phyloP scores from a whole-genome alignment of 345 rosid species.

The Populus tremula region DNA sequence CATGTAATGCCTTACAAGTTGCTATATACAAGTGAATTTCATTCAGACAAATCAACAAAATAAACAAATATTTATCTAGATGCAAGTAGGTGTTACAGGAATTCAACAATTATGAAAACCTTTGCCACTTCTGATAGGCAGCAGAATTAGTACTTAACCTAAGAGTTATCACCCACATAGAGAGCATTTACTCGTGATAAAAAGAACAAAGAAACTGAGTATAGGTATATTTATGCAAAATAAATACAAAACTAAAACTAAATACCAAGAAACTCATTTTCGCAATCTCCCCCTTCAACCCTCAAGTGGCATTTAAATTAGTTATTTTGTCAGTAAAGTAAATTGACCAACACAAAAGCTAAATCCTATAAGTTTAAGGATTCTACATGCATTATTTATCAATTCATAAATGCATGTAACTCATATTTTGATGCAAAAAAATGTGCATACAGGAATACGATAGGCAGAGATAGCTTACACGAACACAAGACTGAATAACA shows the following conservation, averaged over 20 bases:
- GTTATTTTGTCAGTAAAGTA: neutral
- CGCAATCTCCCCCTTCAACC: neutral
- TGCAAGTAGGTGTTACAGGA: neutral
- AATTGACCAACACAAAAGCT: neutral
- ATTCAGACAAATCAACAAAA: too few relatives aligned
- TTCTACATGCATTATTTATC: too few relatives aligned
- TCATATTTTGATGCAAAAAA: neutral
- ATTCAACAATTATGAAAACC: neutral
- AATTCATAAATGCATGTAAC: too few relatives aligned
- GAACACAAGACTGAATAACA: constrained; percentile 56
- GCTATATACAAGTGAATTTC: neutral
- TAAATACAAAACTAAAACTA: too few relatives aligned
- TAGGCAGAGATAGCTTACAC: constrained; percentile 34
- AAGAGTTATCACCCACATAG: too few relatives aligned
- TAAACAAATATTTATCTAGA: neutral
- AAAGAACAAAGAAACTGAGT: too few relatives aligned
- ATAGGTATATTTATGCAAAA: too few relatives aligned
- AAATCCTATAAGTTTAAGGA: too few relatives aligned
- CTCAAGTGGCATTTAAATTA: neutral
- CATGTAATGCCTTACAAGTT: neutral
- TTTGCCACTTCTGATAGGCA: neutral
- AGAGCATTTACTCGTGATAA: too few relatives aligned
- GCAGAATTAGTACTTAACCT: neutral
- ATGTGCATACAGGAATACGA: neutral
- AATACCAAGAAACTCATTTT: neutral